A percentile compares a stretch with the other conserved stretches of the same genome.
Evolutionary conservation across 2,329 filamentous ascomycete genomes (phyloP).

Genomic region (Hymenoscyphus occultus): DNA sequence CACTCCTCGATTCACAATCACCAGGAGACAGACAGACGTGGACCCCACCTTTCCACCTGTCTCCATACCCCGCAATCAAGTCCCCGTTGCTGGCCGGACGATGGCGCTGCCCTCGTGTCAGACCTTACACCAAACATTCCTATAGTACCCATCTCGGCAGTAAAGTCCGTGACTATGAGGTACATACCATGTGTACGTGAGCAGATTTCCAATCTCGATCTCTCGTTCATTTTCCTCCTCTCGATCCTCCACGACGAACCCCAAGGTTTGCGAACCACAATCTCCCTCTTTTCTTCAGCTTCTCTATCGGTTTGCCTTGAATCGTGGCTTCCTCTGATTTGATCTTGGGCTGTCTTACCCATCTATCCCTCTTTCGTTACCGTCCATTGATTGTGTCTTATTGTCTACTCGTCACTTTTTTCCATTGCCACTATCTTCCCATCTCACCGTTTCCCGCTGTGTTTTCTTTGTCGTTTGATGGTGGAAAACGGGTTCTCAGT

Average conservation of each 20-base stretch:
- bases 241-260: neutral
- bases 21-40: neutral
- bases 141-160: neutral
- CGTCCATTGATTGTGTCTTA: neutral
- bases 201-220: neutral
- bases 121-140: neutral
- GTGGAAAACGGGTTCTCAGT: neutral
- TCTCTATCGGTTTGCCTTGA: neutral
- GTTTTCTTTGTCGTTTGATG: neutral
- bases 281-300: neutral
- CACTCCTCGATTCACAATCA: neutral
- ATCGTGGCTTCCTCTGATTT: conserved; percentile 3
- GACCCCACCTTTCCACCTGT: conserved; percentile 2
- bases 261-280: neutral
- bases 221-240: neutral
- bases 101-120: neutral
- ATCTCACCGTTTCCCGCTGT: neutral
- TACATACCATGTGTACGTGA: neutral
- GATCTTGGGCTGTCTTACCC: conserved; percentile 1
- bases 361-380: neutral
- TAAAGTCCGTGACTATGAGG: neutral
- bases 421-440: neutral
- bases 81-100: neutral
- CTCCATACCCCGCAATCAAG: conserved; percentile 5
- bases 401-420: conserved; percentile 2